These are phyloP conservation scores for Corymbia citriodora DNA, from an alignment of 441 rosid genomes.

Conservation along the genomic window DNA sequence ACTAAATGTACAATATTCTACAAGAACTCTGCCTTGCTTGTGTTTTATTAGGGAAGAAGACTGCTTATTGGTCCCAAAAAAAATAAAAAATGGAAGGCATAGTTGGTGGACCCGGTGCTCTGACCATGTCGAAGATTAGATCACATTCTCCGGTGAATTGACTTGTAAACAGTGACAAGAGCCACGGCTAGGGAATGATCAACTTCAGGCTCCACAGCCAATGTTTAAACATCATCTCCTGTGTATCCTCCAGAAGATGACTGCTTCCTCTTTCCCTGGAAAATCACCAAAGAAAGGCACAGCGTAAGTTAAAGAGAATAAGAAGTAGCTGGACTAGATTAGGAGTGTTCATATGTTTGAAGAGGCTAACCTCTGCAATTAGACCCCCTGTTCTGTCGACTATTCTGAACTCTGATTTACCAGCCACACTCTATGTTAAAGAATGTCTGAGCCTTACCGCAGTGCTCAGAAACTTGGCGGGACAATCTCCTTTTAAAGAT, in stretches of 20 bases:
- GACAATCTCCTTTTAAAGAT: background rate
- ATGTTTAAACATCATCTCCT: background rate
- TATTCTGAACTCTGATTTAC: background rate
- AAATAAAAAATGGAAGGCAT: background rate
- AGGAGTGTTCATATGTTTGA: background rate
- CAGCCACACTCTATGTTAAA: background rate
- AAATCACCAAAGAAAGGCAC: background rate
- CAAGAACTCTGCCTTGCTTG: background rate
- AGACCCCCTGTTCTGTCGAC: background rate
- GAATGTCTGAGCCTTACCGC: background rate
- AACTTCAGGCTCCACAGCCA: conserved; percentile 4
- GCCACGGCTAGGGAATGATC: conserved; percentile 2
- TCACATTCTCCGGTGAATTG: background rate
- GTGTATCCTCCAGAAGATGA: conserved; percentile 4
- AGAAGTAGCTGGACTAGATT: background rate
- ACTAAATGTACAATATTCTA: background rate
- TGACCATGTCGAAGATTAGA: background rate
- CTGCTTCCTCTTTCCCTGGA: conserved; percentile 8
- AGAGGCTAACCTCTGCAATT: conserved; percentile 1
- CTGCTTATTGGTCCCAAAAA: background rate
- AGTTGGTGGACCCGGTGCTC: background rate
- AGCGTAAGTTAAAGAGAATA: background rate
- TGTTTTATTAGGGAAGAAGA: background rate
- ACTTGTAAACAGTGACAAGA: background rate
- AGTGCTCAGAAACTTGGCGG: background rate